Conservation (phyloP, 306 rosid species). For the Quercus bicolor region DNA sequence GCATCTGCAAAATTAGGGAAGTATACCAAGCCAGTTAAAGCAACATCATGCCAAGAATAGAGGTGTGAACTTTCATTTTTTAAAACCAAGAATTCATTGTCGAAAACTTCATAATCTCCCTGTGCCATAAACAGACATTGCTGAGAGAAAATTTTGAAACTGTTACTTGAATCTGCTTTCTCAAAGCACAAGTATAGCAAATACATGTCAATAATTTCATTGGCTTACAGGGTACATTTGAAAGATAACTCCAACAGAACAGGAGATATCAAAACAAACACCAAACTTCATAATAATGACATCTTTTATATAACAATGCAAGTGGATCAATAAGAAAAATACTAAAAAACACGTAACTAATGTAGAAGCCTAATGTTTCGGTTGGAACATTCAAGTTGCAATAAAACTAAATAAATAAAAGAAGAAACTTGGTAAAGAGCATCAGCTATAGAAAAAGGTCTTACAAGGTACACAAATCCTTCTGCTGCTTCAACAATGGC, state of each 20-base stretch:
- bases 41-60: background rate
- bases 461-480: constrained; percentile 84
- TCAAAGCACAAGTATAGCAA: background rate
- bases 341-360: background rate
- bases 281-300: background rate
- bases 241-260: background rate
- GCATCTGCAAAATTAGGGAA: background rate
- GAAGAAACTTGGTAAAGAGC: background rate
- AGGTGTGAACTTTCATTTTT: background rate
- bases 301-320: background rate
- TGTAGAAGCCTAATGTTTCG: background rate
- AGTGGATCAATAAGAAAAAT: background rate
- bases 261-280: background rate
- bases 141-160: background rate
- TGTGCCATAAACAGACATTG: background rate
- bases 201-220: constrained; percentile 6
- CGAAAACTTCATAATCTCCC: background rate
- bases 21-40: background rate
- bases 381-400: background rate
- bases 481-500: constrained; percentile 80
- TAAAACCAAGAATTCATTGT: background rate
- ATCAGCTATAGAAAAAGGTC: constrained; percentile 20
- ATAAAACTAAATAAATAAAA: background rate
- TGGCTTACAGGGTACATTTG: background rate
- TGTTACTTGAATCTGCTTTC: background rate